Evolutionary conservation across 208 protist genomes (phyloP), one percentile per base, ranked within the genome.

Genomic region (Trichomonas vaginalis): DNA sequence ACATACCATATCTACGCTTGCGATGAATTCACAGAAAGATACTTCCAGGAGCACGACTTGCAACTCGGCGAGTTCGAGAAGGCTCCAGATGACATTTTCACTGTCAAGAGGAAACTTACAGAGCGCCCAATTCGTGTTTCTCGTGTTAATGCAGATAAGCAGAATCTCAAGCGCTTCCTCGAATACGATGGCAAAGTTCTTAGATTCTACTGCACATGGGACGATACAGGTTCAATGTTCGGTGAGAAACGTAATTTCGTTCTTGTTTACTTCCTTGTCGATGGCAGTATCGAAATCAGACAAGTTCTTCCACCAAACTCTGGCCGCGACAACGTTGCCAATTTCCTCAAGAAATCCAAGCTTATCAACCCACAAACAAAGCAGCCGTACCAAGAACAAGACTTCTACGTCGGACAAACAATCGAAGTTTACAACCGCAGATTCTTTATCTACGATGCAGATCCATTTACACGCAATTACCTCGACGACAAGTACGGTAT

Each of bases 231-330:
- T 6, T 95, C 97, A 46, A 97, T 98, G 95, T 98, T 98, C 95
- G 98, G 98, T 82, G 97, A 98, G 86, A 96, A 98, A 87, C 97
- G 98, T 37, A 97, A 97, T 62, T 97, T 99, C 80, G 97, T 98
- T 51, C 83, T 99, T 70, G 97, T 98, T 70, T 99, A 98, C 97
- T 99, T 98, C 97, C 97, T 99, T 32, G 97, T 98, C 39, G 98
- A 99, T 96, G 97, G 98, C 96, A 99, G 98, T 2, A 96, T 99
- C 40, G 98, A 98, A 46, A 97, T 99, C 45, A 97, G 98, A 95
- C 98, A 99, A 96, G 97, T 96, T 48, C 27, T 70, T 39, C 97
- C 97, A 6, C 96, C 97, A 62, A 99, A 99, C 97, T 98, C 98
- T 86, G 99, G 99, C 32, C 97, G 98, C 95, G 99, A 99, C 96